These are phyloP conservation scores for Sporothrix protearum DNA, from an alignment of 2,329 filamentous ascomycete species.

Conservation along the genomic window DNA sequence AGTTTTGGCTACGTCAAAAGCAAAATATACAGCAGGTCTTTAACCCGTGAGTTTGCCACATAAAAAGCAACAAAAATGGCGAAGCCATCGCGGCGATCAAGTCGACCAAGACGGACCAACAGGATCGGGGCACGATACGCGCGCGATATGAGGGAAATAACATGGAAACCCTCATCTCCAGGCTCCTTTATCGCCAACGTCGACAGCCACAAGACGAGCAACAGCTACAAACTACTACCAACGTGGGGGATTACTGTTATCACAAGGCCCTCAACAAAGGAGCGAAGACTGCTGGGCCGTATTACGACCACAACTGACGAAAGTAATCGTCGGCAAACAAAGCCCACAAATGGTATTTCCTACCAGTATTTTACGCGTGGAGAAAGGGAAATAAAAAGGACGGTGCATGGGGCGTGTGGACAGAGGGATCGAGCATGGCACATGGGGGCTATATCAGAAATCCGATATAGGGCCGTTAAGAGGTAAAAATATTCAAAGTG, in stretches of 20 bases:
- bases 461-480: neutral
- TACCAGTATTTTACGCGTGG: neutral
- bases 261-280: neutral
- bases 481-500: neutral
- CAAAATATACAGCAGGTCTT: neutral
- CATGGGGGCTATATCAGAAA: conserved; percentile 1
- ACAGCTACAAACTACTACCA: neutral
- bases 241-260: neutral
- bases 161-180: neutral
- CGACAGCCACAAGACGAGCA: neutral
- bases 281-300: neutral
- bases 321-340: neutral
- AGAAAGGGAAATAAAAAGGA: neutral
- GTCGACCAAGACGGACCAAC: neutral
- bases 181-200: neutral
- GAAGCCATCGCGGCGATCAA: neutral
- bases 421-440: neutral
- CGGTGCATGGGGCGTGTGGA: neutral
- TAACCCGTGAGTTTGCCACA: neutral
- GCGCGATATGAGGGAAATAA: neutral
- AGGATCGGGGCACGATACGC: neutral
- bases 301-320: neutral
- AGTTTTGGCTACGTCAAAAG: neutral
- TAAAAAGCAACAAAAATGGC: neutral
- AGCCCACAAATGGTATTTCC: neutral